Percentiles rank a stretch among this genome's conserved stretches.
phyloP scores from a whole-genome alignment of 2,329 filamentous ascomycete species.

The Exophiala spinifera region DNA sequence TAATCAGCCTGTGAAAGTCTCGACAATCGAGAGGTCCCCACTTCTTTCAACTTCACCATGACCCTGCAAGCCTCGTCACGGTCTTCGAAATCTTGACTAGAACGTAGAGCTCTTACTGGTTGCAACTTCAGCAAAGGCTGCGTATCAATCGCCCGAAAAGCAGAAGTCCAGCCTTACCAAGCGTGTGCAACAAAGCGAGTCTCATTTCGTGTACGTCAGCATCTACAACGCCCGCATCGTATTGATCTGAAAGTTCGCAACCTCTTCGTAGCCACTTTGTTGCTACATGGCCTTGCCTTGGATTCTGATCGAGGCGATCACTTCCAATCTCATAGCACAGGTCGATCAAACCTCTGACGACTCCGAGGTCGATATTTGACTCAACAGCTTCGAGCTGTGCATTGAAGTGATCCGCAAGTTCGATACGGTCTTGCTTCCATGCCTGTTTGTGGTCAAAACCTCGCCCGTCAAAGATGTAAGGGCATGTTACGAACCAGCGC shows the following conservation, averaged over 20 bases:
- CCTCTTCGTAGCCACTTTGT: conserved; percentile 72
- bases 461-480: not conserved
- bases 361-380: conserved; percentile 45
- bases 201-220: conserved; percentile 62
- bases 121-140: conserved; percentile 3
- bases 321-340: conserved; percentile 71
- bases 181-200: conserved; percentile 62
- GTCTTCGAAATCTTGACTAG: not conserved
- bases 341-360: conserved; percentile 63
- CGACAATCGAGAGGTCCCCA: not conserved
- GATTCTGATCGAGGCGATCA: conserved; percentile 51
- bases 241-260: conserved; percentile 55
- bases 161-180: conserved; percentile 52
- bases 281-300: conserved; percentile 56
- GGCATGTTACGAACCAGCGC: conserved; percentile 56
- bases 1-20: not conserved
- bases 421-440: conserved; percentile 69
- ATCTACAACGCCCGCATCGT: conserved; percentile 56
- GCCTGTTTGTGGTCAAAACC: conserved; percentile 49
- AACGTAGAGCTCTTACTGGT: conserved; percentile 30
- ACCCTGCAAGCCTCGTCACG: not conserved
- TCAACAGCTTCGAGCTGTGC: conserved; percentile 50
- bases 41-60: conserved; percentile 9
- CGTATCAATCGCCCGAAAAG: not conserved
- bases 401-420: conserved; percentile 78